Conservation (phyloP, 2,329 filamentous ascomycete genomes). For the Fonsecaea monophora region DNA sequence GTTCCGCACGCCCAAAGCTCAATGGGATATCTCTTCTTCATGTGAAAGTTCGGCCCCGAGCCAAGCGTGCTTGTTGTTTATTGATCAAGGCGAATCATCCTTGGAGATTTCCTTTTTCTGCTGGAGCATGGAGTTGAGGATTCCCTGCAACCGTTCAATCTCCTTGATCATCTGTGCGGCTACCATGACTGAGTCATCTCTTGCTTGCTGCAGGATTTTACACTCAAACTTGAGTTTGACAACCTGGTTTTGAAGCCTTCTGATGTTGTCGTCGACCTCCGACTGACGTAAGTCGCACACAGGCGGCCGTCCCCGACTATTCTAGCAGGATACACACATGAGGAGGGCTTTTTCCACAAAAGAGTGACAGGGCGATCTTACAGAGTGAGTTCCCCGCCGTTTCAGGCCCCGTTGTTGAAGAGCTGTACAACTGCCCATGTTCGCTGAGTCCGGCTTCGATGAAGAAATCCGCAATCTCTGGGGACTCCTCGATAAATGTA, state of each 20-base stretch:
- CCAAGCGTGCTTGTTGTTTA: not conserved
- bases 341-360: not conserved
- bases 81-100: slow-evolving; percentile 2
- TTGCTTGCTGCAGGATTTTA: slow-evolving; percentile 16
- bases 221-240: slow-evolving; percentile 14
- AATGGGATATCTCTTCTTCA: not conserved
- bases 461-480: slow-evolving; percentile 5
- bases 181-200: slow-evolving; percentile 11
- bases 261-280: slow-evolving; percentile 13
- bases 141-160: slow-evolving; percentile 13
- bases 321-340: slow-evolving; percentile 9
- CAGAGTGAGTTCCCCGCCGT: slow-evolving; percentile 9
- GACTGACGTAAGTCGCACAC: not conserved
- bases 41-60: not conserved
- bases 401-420: slow-evolving; percentile 14
- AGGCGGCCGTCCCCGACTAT: slow-evolving; percentile 1
- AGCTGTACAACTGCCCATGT: slow-evolving; percentile 18
- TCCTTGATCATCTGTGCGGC: slow-evolving; percentile 15
- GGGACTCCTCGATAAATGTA: slow-evolving; percentile 11
- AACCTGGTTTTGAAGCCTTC: slow-evolving; percentile 15
- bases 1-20: not conserved
- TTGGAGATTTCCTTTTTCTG: slow-evolving; percentile 11
- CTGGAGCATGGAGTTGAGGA: slow-evolving; percentile 10
- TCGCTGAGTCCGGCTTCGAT: not conserved
- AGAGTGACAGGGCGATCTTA: slow-evolving; percentile 6